Evolutionary conservation across 345 rosid genomes (phyloP), one percentile per base, ranked within the genome.

Genomic region (Psidium friedrichsthalianum): DNA sequence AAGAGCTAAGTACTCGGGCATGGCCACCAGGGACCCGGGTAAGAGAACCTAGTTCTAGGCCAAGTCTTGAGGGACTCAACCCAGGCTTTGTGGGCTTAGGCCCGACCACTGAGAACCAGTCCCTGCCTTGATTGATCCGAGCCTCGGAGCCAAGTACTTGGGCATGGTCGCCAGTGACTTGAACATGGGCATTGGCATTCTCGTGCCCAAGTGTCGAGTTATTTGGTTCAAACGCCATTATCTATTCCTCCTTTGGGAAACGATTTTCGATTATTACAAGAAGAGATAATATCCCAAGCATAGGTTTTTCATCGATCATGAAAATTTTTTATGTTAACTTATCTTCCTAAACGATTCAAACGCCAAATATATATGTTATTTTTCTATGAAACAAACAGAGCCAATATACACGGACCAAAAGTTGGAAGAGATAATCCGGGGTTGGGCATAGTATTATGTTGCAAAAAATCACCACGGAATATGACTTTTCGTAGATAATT

Each of bases 61-160:
- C 2, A 14, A 36, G 11, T 27, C 74, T 61, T 8, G 29, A 15
- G 40, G 21, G 40, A 6, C 40, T 61, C 21, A 14, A 0, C 40
- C 40, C 3, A 27, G 2, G 40, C 21, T 61, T 27, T 61, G 11
- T 61, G 74, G 5, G 10, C 21, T 9, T 61, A 61, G 16, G 32
- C 40, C 27, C 29, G 21, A 20, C 0, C 0, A 2, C 1, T 8
- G 5, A 59, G 40, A 61, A 61, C 21, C 5, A 6, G 5, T 59
- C 40, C 40, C 0, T 27, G 20, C 20, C 74, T 27, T 1, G 40
- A 59, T 6, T 8, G 40, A 59, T 10, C 0, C 0, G 4, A 6
- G 20, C 40, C 40, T 18, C 5, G 15, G 0, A 27, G 2, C 0
- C 1, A 7, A 59, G 74, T 6, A 27, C 20, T 6, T 0, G 0